These are phyloP conservation scores for Senna tora DNA, from an alignment of 306 rosid species.

Conservation along the genomic window DNA sequence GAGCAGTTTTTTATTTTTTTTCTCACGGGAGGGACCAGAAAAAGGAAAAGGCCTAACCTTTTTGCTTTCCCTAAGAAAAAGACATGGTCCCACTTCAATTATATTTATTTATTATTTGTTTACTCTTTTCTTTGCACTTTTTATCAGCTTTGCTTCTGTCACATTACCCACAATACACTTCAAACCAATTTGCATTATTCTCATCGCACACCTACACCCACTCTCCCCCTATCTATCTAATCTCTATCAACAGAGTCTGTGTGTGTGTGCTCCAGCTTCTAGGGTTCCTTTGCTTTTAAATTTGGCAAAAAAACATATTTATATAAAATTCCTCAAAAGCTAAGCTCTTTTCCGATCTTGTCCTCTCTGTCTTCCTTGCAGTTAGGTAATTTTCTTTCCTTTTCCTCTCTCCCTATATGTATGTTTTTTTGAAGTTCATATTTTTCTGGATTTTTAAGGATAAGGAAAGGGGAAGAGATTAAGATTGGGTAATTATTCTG, in stretches of 20 bases:
- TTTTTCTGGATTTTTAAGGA: constrained; percentile 34
- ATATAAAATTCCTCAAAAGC: constrained; percentile 29
- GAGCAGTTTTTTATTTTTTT: constrained; percentile 4
- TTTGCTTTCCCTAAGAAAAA: constrained; percentile 58
- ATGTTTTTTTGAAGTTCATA: constrained; percentile 26
- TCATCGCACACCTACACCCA: constrained; percentile 47
- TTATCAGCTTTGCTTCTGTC: constrained; percentile 60
- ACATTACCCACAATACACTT: constrained; percentile 40
- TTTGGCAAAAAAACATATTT: not conserved
- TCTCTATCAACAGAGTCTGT: constrained; percentile 45
- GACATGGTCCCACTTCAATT: constrained; percentile 64
- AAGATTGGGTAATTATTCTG: not conserved
- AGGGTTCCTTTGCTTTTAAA: constrained; percentile 45
- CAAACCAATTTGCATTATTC: constrained; percentile 48
- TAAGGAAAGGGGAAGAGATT: constrained; percentile 32
- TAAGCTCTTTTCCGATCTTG: constrained; percentile 50
- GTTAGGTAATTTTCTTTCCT: constrained; percentile 48
- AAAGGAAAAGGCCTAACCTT: constrained; percentile 37
- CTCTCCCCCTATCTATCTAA: constrained; percentile 35
- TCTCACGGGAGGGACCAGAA: constrained; percentile 37
- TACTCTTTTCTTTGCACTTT: constrained; percentile 52
- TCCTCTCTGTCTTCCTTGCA: constrained; percentile 40
- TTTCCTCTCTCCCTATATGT: constrained; percentile 12
- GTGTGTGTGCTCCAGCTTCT: constrained; percentile 41
- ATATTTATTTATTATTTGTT: constrained; percentile 2